These are phyloP conservation scores for Heliamphora ciliata DNA, from an alignment of 179 eudicot genomes.

Conservation along the genomic window DNA sequence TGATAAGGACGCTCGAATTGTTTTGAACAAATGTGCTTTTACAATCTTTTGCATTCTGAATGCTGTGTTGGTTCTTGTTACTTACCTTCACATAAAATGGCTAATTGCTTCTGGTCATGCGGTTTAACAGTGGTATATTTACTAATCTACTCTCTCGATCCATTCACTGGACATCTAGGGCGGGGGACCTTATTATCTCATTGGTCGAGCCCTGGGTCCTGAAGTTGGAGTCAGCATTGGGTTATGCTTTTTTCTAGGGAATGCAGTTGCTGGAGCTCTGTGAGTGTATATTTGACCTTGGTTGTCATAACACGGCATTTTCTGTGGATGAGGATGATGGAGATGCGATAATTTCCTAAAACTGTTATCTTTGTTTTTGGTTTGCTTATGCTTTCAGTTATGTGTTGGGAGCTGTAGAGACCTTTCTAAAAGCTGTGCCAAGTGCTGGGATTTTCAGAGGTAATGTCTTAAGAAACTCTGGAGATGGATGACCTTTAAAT, in stretches of 20 bases:
- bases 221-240: constrained; percentile 99
- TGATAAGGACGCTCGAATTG: no score
- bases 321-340: constrained; percentile 6
- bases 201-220: constrained; percentile 99
- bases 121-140: not conserved
- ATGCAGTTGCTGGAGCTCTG: constrained; percentile 98
- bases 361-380: constrained; percentile 11
- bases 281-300: constrained; percentile 46
- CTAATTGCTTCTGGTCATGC: constrained; percentile 1
- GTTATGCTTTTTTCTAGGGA: constrained; percentile 94
- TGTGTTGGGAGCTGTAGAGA: constrained; percentile 99
- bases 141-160: constrained; percentile 8
- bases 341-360: not conserved
- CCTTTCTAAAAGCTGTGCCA: constrained; percentile 89
- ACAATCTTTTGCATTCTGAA: not conserved
- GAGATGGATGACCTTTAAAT: constrained; percentile 1
- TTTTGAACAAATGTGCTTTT: not conserved
- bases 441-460: constrained; percentile 89
- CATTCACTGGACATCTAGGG: constrained; percentile 43
- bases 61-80: not conserved
- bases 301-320: constrained; percentile 5
- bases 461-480: constrained; percentile 19
- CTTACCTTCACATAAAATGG: not conserved
- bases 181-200: constrained; percentile 98
- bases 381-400: constrained; percentile 45